Percentiles rank a stretch among this genome's conserved stretches.
These are phyloP conservation scores for Colletotrichum sp. DNA, from an alignment of 2,329 filamentous ascomycete species.

Conservation along the genomic window DNA sequence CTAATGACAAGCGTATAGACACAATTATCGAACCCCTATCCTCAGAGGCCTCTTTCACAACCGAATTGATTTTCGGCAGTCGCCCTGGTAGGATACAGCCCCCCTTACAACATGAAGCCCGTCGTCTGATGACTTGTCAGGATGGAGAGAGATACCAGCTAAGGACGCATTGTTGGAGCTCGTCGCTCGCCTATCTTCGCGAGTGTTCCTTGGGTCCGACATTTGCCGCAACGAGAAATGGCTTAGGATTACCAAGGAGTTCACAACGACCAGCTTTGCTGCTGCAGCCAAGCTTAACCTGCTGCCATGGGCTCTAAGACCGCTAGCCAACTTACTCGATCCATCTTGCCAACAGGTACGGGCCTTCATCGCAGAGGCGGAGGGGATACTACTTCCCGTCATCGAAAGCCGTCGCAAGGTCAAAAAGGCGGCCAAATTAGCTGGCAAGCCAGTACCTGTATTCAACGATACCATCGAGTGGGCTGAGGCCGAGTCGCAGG, in stretches of 20 bases:
- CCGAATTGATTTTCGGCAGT: neutral
- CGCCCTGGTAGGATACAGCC: neutral
- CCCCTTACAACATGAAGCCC: neutral
- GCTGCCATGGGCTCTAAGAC: constrained; percentile 41
- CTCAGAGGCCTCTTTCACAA: neutral
- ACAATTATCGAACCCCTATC: neutral
- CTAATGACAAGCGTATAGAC: neutral
- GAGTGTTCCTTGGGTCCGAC: constrained; percentile 50
- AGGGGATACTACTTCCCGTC: constrained; percentile 37
- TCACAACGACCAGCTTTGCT: constrained; percentile 42
- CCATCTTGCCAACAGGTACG: constrained; percentile 40
- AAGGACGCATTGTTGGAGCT: constrained; percentile 24
- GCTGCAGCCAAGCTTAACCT: constrained; percentile 39
- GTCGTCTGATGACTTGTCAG: constrained; percentile 21
- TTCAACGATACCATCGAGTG: constrained; percentile 46
- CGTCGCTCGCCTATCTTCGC: constrained; percentile 53
- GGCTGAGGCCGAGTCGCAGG: constrained; percentile 48
- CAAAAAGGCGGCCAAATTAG: constrained; percentile 17
- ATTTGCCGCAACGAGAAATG: constrained; percentile 52
- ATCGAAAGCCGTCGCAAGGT: constrained; percentile 30
- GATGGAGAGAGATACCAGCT: constrained; percentile 10
- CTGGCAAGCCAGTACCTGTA: neutral
- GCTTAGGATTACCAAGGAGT: constrained; percentile 48
- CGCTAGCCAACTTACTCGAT: constrained; percentile 47
- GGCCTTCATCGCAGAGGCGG: constrained; percentile 38